phyloP scores from a whole-genome alignment of 768 basidiomycete species.

The Cantharellus cinnabarinus region DNA sequence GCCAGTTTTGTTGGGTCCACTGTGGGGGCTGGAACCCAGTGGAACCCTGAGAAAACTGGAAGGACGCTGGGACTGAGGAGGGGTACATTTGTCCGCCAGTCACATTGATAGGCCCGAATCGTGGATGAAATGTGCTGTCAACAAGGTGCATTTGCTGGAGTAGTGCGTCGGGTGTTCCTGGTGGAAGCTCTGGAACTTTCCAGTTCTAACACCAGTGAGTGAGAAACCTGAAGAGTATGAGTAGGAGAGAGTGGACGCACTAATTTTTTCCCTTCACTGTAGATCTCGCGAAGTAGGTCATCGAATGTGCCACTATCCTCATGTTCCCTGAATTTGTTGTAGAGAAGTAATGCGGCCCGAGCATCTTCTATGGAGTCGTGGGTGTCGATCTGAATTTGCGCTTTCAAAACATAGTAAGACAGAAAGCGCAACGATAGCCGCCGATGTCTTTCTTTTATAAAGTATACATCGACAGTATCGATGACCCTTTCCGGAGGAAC shows the following conservation, averaged over 20 bases:
- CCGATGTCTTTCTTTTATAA: slow-evolving; percentile 56
- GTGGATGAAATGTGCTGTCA: too few relatives aligned
- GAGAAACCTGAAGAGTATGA: not conserved
- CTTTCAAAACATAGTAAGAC: slow-evolving; percentile 80
- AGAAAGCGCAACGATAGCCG: slow-evolving; percentile 83
- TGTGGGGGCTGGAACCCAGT: too few relatives aligned
- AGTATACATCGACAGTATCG: slow-evolving; percentile 96
- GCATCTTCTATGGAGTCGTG: slow-evolving; percentile 99
- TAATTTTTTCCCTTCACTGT: slow-evolving; percentile 54
- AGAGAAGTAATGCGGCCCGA: slow-evolving; percentile 62
- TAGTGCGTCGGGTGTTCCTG: too few relatives aligned
- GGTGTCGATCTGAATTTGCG: slow-evolving; percentile 80
- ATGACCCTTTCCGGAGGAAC: slow-evolving; percentile 91
- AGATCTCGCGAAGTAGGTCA: slow-evolving; percentile 68
- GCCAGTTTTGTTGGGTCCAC: too few relatives aligned
- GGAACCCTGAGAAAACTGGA: too few relatives aligned
- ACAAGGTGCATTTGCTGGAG: too few relatives aligned
- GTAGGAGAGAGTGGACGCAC: slow-evolving; percentile 22
- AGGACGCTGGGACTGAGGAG: too few relatives aligned
- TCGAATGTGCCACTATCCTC: slow-evolving; percentile 65
- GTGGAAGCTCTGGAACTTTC: slow-evolving; percentile 1
- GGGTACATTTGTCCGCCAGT: too few relatives aligned
- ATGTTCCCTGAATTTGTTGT: slow-evolving; percentile 58
- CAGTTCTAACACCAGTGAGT: slow-evolving; percentile 2
- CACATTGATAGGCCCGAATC: too few relatives aligned